Evolutionary conservation across 495 filamentous ascomycete genomes (phyloP), one percentile per base, ranked within the genome.

Genomic region (Tuber umbilicatum): DNA sequence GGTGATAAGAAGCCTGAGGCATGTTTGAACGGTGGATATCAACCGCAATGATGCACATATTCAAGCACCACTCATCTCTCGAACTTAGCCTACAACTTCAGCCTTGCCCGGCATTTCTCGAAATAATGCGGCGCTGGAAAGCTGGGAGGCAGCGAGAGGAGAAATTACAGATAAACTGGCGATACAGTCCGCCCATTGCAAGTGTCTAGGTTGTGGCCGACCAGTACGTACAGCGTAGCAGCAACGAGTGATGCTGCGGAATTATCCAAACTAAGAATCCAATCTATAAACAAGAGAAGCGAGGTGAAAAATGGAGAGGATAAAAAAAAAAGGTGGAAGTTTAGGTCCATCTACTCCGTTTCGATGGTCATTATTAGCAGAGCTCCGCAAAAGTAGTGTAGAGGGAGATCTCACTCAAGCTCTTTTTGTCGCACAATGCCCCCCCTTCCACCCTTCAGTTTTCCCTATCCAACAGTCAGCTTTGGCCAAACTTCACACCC

Each of bases 381-480:
- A 23, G 43, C 27, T 60, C 69, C 5, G 19, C 12, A 43, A 23
- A 40, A 64, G 47, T 4, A 27, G 31, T 21, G 38, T 40, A 64
- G 27, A 38, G 68, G 79, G 55, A 17, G 55, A 14, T 64, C 90
- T 86, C 85, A 93, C 92, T 92, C 92, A 76, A 89, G 89, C 76
- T 94, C 92, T 85, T 93, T 97, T 83, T 93, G 91, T 80, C 93
- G 86, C 72, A 91, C 85, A 78, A 94, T 90, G 67, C 87, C 90
- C 23, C 90, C 92, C 72, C 90, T 85, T 42, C 86, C 83, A 2
- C 90, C 91, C 71, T 83, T 89, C 84, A 97, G 89, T 84, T 92
- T 94, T 60, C 93, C 93, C 91, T 93, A 70, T 42, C 74, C 35
- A 73, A 43, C 43, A 27, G 45, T 76, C n/a, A 80, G 70, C 38